Percentiles rank a stretch among this genome's conserved stretches.
Evolutionary conservation across 768 basidiomycete genomes (phyloP).

Genomic region (Boletus rex-veris): DNA sequence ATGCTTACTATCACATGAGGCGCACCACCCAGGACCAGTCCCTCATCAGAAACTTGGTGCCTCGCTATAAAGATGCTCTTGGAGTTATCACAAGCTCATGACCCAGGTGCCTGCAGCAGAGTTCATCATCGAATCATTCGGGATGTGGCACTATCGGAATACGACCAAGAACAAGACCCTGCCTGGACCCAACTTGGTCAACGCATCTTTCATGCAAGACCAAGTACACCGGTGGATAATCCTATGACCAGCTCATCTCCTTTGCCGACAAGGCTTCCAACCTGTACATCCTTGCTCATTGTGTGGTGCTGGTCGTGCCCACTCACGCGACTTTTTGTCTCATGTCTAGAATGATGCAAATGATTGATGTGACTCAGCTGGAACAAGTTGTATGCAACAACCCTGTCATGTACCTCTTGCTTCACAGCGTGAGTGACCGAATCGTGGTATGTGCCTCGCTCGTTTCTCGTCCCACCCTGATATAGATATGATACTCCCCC

Average conservation of each 20-base stretch:
- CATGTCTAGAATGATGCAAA: constrained; percentile 17
- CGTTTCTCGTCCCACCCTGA: neutral
- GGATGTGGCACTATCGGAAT: no score
- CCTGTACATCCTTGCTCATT: constrained; percentile 33
- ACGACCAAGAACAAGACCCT: constrained; percentile 31
- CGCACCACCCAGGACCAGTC: no score
- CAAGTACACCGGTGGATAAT: constrained; percentile 75
- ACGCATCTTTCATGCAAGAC: constrained; percentile 61
- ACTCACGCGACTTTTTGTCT: neutral
- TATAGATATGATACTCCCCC: neutral
- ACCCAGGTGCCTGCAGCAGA: no score
- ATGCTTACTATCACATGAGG: no score
- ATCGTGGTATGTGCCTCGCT: constrained; percentile 30
- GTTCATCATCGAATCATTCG: no score
- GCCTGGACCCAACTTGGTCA: constrained; percentile 74
- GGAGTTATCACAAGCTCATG: no score
- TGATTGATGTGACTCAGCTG: constrained; percentile 8
- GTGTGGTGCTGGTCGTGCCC: neutral
- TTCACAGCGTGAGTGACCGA: constrained; percentile 38
- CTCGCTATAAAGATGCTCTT: no score
- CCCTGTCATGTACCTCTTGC: constrained; percentile 43
- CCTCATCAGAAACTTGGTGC: no score
- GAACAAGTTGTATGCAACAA: constrained; percentile 11
- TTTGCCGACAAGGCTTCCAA: constrained; percentile 76
- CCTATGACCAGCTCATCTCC: constrained; percentile 61